These are phyloP conservation scores for Sporothrix dimorphospora DNA, from an alignment of 2,329 filamentous ascomycete genomes.

Conservation along the genomic window DNA sequence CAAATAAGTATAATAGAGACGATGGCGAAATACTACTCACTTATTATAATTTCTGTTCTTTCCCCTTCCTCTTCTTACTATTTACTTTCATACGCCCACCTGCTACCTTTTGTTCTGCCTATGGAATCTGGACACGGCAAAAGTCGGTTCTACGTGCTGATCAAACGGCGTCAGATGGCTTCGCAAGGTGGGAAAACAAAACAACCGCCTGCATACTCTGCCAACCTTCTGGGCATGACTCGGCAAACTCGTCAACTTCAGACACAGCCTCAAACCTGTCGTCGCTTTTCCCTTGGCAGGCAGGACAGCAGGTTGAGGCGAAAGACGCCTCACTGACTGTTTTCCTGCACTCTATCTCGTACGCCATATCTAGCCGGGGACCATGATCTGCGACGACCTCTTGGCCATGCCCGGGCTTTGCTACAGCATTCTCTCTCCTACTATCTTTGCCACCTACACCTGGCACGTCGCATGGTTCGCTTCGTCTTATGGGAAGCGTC, in stretches of 20 bases:
- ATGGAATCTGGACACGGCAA: slow-evolving; percentile 19
- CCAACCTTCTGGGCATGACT: slow-evolving; percentile 11
- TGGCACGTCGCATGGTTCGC: not conserved
- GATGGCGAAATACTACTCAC: not conserved
- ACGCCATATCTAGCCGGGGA: not conserved
- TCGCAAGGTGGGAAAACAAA: not conserved
- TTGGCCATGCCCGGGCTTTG: not conserved
- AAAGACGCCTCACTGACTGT: not conserved
- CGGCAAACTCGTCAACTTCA: slow-evolving; percentile 14
- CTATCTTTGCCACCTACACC: not conserved
- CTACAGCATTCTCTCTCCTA: not conserved
- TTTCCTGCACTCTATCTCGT: not conserved
- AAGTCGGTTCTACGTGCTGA: slow-evolving; percentile 10
- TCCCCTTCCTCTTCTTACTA: not conserved
- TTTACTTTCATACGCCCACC: not conserved
- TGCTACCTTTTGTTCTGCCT: slow-evolving; percentile 7
- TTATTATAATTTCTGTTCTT: not conserved
- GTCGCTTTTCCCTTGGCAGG: not conserved
- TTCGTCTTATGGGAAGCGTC: not conserved
- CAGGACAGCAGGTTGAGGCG: not conserved
- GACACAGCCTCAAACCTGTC: slow-evolving; percentile 13
- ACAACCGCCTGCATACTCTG: not conserved
- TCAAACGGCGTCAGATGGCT: slow-evolving; percentile 3
- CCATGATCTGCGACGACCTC: slow-evolving; percentile 11
- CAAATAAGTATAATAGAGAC: too few species aligned